Evolutionary conservation across 306 rosid genomes (phyloP).

Genomic region (Trifolium pratense): DNA sequence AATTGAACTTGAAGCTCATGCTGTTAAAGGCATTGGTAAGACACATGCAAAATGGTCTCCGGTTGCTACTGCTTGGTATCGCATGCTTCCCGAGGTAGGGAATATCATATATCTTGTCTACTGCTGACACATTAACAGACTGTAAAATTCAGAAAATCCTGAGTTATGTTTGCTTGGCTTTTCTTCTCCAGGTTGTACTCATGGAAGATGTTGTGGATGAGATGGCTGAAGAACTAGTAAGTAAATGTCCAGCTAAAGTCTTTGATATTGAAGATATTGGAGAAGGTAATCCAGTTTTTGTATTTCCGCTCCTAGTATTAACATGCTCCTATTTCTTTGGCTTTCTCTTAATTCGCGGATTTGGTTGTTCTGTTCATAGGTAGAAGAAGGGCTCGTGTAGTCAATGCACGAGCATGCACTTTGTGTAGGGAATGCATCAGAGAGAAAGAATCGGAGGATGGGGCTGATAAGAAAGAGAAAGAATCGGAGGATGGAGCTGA

Average conservation of each 20-base stretch:
- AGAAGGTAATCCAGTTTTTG: slow-evolving; percentile 56
- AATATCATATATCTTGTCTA: slow-evolving; percentile 15
- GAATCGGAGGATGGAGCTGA: slow-evolving; percentile 65
- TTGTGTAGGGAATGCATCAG: slow-evolving; percentile 95
- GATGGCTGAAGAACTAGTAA: slow-evolving; percentile 69
- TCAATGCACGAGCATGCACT: slow-evolving; percentile 80
- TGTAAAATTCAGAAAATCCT: slow-evolving; percentile 21
- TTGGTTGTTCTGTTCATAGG: slow-evolving; percentile 57
- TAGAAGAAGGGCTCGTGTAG: slow-evolving; percentile 69
- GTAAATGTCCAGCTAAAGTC: slow-evolving; percentile 74
- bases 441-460: slow-evolving; percentile 84
- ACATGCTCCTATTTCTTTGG: slow-evolving; percentile 19
- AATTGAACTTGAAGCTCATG: slow-evolving; percentile 96
- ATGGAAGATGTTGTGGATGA: slow-evolving; percentile 64
- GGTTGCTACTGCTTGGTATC: slow-evolving; percentile 94
- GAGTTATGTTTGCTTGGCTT: slow-evolving; percentile 3
- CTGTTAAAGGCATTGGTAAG: slow-evolving; percentile 93
- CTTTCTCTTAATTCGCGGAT: slow-evolving; percentile 32
- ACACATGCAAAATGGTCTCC: slow-evolving; percentile 99
- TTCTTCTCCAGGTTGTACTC: slow-evolving; percentile 63
- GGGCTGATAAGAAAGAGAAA: slow-evolving; percentile 41
- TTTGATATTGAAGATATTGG: slow-evolving; percentile 94
- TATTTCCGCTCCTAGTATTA: slow-evolving; percentile 1
- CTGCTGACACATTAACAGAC: slow-evolving; percentile 7
- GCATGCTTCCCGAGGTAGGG: slow-evolving; percentile 96